phyloP scores from a whole-genome alignment of 345 rosid genomes.

The Moricandia arvensis region DNA sequence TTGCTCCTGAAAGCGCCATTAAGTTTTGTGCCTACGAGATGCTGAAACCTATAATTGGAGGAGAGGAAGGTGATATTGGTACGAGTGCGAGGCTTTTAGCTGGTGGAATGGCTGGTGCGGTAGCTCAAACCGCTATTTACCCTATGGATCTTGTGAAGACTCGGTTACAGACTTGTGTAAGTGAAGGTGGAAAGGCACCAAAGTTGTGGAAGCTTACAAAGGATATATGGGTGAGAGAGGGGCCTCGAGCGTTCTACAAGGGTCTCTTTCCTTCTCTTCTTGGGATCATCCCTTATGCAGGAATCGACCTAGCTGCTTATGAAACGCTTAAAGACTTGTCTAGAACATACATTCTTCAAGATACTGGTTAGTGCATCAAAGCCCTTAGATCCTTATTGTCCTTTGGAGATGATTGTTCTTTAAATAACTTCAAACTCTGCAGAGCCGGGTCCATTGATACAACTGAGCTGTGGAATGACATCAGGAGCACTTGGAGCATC shows the following conservation, averaged over 20 bases:
- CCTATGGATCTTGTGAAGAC: conserved; percentile 99
- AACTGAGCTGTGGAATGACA: conserved; percentile 85
- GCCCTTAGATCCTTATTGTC: background rate
- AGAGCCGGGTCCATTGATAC: conserved; percentile 92
- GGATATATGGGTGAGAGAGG: conserved; percentile 90
- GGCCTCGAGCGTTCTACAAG: conserved; percentile 92
- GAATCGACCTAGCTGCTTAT: conserved; percentile 93
- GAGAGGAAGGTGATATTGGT: conserved; percentile 62
- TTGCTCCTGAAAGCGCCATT: conserved; percentile 97
- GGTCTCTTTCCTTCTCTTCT: conserved; percentile 97
- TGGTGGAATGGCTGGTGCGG: conserved; percentile 94
- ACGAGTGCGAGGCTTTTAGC: conserved; percentile 79
- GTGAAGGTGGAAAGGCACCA: conserved; percentile 73
- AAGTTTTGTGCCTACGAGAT: conserved; percentile 90
- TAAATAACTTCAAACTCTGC: conserved; percentile 19
- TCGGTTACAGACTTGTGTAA: conserved; percentile 73
- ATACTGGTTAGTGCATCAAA: conserved; percentile 51
- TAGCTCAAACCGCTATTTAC: conserved; percentile 89
- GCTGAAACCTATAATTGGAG: conserved; percentile 68
- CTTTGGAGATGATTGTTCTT: background rate
- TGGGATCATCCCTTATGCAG: conserved; percentile 95
- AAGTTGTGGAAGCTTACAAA: conserved; percentile 59
- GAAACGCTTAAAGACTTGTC: conserved; percentile 94
- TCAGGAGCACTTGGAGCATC: conserved; percentile 95
- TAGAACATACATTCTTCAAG: conserved; percentile 68